A percentile compares a stretch with the other conserved stretches of the same genome.
These are phyloP conservation scores for Globisporangium abappressorium DNA, from an alignment of 352 stramenopile genomes.

Conservation along the genomic window DNA sequence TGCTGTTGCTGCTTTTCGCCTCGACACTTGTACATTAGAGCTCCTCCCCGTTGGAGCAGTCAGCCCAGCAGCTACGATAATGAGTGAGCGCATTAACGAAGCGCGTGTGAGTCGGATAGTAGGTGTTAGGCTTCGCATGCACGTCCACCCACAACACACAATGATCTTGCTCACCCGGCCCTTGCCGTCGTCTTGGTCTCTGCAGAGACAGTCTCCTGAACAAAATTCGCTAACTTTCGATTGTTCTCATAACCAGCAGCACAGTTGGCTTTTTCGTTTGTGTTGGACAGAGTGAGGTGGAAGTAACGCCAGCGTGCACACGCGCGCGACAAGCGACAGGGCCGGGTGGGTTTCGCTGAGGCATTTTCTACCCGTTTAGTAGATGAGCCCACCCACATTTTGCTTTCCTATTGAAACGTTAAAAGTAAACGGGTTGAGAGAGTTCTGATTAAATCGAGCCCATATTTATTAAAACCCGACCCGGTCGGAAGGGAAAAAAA, in stretches of 20 bases:
- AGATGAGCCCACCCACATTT: not conserved
- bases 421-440: not conserved
- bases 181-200: not conserved
- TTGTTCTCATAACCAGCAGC: not conserved
- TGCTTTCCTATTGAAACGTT: not conserved
- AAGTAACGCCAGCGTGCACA: not conserved
- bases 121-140: not conserved
- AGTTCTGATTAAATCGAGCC: not conserved
- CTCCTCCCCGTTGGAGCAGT: not conserved
- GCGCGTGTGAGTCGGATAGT: too few relatives aligned
- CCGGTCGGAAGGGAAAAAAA: slow-evolving; percentile 6
- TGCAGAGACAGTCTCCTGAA: not conserved
- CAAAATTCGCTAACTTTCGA: not conserved
- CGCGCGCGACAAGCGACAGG: slow-evolving; percentile 1
- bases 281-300: not conserved
- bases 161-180: not conserved
- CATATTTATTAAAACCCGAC: not conserved
- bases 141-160: not conserved
- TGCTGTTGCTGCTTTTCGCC: not conserved
- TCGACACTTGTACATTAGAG: slow-evolving; percentile 12
- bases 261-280: not conserved
- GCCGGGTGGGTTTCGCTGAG: not conserved
- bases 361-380: not conserved
- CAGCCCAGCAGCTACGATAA: not conserved
- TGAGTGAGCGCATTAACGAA: not conserved